phyloP scores from a whole-genome alignment of 306 rosid species.

The Fragaria nilgerrensis region DNA sequence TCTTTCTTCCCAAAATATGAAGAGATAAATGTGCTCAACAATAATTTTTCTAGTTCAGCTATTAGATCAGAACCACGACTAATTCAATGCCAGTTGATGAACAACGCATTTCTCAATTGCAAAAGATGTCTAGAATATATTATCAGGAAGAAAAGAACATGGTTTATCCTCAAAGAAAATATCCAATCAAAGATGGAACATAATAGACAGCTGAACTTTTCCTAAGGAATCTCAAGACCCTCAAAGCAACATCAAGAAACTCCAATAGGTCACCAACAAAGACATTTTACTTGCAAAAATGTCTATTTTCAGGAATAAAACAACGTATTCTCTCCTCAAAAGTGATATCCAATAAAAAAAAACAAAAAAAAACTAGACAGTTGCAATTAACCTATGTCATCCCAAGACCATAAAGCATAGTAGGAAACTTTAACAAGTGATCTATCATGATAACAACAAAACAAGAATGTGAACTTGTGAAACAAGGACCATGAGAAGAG shows the following conservation, averaged over 20 bases:
- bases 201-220: neutral
- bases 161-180: neutral
- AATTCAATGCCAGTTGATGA: neutral
- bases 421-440: neutral
- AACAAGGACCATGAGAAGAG: conserved; percentile 10
- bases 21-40: neutral
- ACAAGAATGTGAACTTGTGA: neutral
- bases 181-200: neutral
- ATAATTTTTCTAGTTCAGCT: neutral
- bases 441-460: neutral
- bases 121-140: neutral
- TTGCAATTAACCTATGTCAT: neutral
- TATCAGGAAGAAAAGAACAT: neutral
- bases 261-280: neutral
- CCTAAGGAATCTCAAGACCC: neutral
- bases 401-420: neutral
- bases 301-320: neutral
- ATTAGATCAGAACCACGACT: neutral
- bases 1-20: neutral
- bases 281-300: neutral
- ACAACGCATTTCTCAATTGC: neutral
- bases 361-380: neutral
- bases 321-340: neutral
- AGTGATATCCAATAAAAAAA: neutral
- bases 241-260: conserved; percentile 7